Conservation (phyloP, 495 filamentous ascomycete genomes). For the Penicillium macrosclerotiorum region DNA sequence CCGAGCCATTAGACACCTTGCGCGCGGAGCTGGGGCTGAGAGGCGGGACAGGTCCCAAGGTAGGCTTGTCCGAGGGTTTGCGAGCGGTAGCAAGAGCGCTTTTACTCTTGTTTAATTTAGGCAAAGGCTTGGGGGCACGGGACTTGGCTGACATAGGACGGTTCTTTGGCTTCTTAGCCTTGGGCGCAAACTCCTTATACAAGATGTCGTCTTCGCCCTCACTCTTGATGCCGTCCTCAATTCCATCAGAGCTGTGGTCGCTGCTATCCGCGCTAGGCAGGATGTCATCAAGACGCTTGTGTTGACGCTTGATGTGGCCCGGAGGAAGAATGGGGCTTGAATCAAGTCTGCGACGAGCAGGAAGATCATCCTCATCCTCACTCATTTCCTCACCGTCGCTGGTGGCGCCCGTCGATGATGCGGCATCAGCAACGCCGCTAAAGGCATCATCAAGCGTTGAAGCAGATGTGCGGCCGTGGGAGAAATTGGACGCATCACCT, state of each 20-base stretch:
- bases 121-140: conserved; percentile 36
- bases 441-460: conserved; percentile 91
- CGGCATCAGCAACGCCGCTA: conserved; percentile 79
- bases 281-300: conserved; percentile 59
- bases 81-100: conserved; percentile 32
- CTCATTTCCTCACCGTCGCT: conserved; percentile 76
- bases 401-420: conserved; percentile 80
- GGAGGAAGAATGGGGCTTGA: conserved; percentile 52
- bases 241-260: conserved; percentile 64
- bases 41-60: conserved; percentile 22
- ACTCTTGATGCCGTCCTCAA: conserved; percentile 53
- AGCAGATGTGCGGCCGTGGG: conserved; percentile 85
- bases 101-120: conserved; percentile 43
- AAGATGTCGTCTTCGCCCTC: conserved; percentile 49
- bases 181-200: conserved; percentile 40
- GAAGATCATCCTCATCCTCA: conserved; percentile 66
- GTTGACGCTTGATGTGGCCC: conserved; percentile 49
- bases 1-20: conserved; percentile 68
- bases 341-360: conserved; percentile 60
- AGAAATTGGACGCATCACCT: conserved; percentile 87
- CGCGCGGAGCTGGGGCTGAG: conserved; percentile 65
- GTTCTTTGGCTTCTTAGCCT: conserved; percentile 46
- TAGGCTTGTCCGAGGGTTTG: conserved; percentile 56
- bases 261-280: conserved; percentile 66
- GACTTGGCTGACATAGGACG: conserved; percentile 36